Evolutionary conservation across 78 protist species (phyloP).

Genomic region (Neovahlkampfia damariscottae): DNA sequence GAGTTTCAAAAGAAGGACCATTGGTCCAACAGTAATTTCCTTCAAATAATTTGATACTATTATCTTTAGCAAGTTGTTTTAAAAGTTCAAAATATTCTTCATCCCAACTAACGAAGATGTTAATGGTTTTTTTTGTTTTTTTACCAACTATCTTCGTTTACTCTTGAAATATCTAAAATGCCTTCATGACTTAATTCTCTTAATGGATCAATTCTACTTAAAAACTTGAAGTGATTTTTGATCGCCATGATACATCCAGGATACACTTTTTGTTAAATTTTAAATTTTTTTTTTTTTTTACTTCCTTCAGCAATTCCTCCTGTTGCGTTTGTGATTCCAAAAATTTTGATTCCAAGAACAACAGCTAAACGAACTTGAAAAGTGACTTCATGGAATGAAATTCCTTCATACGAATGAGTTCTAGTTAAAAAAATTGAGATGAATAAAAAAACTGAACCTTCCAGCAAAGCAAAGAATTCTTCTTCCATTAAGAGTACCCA

Average conservation of each 20-base stretch:
- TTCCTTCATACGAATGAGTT: constrained; percentile 15
- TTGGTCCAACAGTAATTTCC: constrained; percentile 13
- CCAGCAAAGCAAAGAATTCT: constrained; percentile 24
- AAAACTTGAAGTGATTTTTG: constrained; percentile 7
- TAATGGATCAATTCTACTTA: neutral
- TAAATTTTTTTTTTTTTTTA: too few relatives aligned
- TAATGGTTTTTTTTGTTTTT: neutral
- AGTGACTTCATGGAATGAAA: neutral
- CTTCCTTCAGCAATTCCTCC: constrained; percentile 26
- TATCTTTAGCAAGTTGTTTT: constrained; percentile 9
- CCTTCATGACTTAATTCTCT: neutral
- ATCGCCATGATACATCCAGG: constrained; percentile 25
- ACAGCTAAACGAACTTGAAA: constrained; percentile 16
- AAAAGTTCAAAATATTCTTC: neutral
- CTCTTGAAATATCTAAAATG: too few relatives aligned
- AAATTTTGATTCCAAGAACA: constrained; percentile 14
- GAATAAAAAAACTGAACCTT: neutral
- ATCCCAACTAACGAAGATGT: neutral
- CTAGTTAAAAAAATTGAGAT: neutral
- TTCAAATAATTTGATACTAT: constrained; percentile 25
- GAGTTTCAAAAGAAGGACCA: constrained; percentile 42
- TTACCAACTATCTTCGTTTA: neutral
- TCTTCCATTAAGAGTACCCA: constrained; percentile 4
- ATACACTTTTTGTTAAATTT: too few relatives aligned
- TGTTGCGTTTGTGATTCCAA: constrained; percentile 18